These are phyloP conservation scores for Pseudotulostoma volvatum DNA, from an alignment of 495 filamentous ascomycete species.

Conservation along the genomic window DNA sequence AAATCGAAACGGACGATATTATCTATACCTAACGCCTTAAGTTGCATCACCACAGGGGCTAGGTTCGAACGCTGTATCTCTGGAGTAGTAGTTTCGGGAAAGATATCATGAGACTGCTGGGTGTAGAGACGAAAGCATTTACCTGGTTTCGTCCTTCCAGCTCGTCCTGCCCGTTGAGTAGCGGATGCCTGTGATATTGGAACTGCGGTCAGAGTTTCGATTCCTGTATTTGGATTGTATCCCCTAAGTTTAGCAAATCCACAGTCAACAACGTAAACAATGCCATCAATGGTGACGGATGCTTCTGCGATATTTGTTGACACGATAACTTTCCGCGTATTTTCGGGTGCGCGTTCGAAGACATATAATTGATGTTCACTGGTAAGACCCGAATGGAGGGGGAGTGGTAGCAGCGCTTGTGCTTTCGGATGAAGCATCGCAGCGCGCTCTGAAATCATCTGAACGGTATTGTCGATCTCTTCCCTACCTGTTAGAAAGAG, in stretches of 20 bases:
- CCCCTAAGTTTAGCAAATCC: slow-evolving; percentile 86
- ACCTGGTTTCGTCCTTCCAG: slow-evolving; percentile 79
- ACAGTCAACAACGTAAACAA: slow-evolving; percentile 83
- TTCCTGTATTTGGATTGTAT: slow-evolving; percentile 75
- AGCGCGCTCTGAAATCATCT: slow-evolving; percentile 62
- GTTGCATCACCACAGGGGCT: slow-evolving; percentile 75
- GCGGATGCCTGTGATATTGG: slow-evolving; percentile 87
- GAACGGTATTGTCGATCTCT: slow-evolving; percentile 73
- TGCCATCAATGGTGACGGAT: slow-evolving; percentile 82
- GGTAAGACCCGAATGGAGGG: slow-evolving; percentile 78
- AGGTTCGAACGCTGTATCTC: slow-evolving; percentile 92
- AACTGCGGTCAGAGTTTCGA: slow-evolving; percentile 76
- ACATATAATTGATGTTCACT: slow-evolving; percentile 86
- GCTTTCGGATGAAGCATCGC: slow-evolving; percentile 55
- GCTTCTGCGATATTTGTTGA: slow-evolving; percentile 96
- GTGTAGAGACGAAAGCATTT: slow-evolving; percentile 94
- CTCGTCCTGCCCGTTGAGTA: slow-evolving; percentile 79
- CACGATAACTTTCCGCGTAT: slow-evolving; percentile 79
- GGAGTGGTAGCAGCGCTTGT: slow-evolving; percentile 54
- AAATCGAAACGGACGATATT: slow-evolving; percentile 89
- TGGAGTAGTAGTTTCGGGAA: slow-evolving; percentile 65
- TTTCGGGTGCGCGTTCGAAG: slow-evolving; percentile 74
- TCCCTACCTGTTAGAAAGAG: slow-evolving; percentile 87
- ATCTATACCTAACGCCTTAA: slow-evolving; percentile 92
- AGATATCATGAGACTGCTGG: slow-evolving; percentile 48